phyloP scores from a whole-genome alignment of 495 filamentous ascomycete species.

The Parachaetomium inaequale region DNA sequence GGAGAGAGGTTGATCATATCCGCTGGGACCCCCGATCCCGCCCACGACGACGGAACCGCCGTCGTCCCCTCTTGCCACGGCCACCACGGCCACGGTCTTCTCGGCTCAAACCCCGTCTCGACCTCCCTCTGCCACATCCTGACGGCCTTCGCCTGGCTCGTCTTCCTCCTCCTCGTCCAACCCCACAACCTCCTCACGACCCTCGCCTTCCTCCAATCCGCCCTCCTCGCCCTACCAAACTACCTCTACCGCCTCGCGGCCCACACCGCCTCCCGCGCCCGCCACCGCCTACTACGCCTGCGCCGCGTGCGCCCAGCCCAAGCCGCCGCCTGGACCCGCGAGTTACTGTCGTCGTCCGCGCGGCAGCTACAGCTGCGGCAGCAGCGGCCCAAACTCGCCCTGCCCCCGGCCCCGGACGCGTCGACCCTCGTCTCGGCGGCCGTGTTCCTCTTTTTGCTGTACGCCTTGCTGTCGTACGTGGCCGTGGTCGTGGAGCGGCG shows the following conservation, averaged over 20 bases:
- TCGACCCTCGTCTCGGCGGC: constrained; percentile 11
- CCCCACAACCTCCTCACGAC: constrained; percentile 19
- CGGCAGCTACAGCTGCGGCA: not conserved
- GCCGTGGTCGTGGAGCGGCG: constrained; percentile 22
- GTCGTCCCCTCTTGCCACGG: not conserved
- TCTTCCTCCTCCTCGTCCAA: constrained; percentile 21
- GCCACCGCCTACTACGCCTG: not conserved
- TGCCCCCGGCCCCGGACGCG: not conserved
- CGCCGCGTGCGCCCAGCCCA: too few species aligned
- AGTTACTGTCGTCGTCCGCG: not conserved
- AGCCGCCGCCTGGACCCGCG: not conserved
- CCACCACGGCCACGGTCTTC: constrained; percentile 27
- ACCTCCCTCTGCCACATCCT: constrained; percentile 20
- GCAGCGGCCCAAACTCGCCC: too few species aligned
- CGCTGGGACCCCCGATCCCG: too few species aligned
- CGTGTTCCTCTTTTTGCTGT: not conserved
- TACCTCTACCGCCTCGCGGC: constrained; percentile 1
- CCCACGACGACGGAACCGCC: not conserved
- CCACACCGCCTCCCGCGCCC: not conserved
- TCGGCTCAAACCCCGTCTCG: constrained; percentile 9
- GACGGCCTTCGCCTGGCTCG: constrained; percentile 23
- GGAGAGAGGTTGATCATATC: too few species aligned
- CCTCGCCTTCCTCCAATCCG: not conserved
- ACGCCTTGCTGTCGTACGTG: constrained; percentile 13
- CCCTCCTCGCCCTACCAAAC: constrained; percentile 3